These are phyloP conservation scores for Phaffia australis DNA, from an alignment of 768 basidiomycete genomes.

Conservation along the genomic window DNA sequence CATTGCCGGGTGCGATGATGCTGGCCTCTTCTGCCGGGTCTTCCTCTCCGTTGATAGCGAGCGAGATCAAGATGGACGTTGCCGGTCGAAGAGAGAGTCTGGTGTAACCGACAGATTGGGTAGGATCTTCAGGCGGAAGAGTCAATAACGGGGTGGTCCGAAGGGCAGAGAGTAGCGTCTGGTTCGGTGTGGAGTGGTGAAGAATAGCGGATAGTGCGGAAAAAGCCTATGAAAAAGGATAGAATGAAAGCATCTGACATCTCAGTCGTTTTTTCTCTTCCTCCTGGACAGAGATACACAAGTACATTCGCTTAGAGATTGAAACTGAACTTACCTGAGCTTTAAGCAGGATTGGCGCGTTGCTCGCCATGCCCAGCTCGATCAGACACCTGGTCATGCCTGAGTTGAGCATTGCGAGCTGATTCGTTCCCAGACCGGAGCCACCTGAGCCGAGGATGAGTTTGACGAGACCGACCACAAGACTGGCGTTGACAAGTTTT, in stretches of 20 bases:
- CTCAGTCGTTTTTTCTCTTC: no score
- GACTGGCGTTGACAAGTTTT: slow-evolving; percentile 65
- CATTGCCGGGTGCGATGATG: no score
- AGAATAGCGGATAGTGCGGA: slow-evolving; percentile 53
- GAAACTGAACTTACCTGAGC: slow-evolving; percentile 52
- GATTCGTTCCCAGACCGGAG: slow-evolving; percentile 5
- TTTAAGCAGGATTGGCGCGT: slow-evolving; percentile 78
- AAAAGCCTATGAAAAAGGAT: slow-evolving; percentile 39
- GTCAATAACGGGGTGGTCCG: slow-evolving; percentile 55
- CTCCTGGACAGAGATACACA: no score
- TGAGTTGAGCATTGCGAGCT: slow-evolving; percentile 40
- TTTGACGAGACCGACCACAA: slow-evolving; percentile 74
- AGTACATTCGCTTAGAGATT: slow-evolving; percentile 41
- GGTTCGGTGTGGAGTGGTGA: slow-evolving; percentile 56
- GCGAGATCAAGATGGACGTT: slow-evolving; percentile 11
- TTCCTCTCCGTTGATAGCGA: slow-evolving; percentile 22
- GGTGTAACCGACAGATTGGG: slow-evolving; percentile 25
- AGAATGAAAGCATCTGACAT: not conserved
- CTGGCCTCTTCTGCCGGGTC: not conserved
- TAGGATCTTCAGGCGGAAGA: slow-evolving; percentile 60
- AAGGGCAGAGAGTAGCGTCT: slow-evolving; percentile 62
- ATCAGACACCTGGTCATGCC: slow-evolving; percentile 60
- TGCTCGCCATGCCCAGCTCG: slow-evolving; percentile 84
- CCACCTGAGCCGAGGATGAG: slow-evolving; percentile 52
- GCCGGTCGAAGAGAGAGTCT: slow-evolving; percentile 15